phyloP scores from a whole-genome alignment of 78 protist genomes.

The Andalucia godoyi region DNA sequence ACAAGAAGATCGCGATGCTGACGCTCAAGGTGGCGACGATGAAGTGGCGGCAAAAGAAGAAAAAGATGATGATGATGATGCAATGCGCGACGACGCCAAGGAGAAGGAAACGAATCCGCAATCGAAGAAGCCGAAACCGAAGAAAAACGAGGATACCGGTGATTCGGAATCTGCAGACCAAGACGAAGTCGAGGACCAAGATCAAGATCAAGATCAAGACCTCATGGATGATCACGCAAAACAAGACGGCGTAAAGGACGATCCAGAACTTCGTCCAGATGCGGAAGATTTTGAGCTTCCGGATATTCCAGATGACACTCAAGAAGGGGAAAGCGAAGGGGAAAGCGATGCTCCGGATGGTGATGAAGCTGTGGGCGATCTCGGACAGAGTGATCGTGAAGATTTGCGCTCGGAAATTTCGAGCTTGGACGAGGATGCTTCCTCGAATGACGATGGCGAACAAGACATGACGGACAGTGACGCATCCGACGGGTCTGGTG shows the following conservation, averaged over 20 bases:
- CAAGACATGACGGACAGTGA: too few species aligned
- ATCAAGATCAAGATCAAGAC: constrained; percentile 2
- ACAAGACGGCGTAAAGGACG: constrained; percentile 1
- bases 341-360: constrained; percentile 14
- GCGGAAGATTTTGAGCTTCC: neutral
- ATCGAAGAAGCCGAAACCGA: too few species aligned
- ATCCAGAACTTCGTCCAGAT: constrained; percentile 16
- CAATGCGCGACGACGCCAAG: neutral
- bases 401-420: too few species aligned
- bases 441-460: too few species aligned
- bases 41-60: neutral
- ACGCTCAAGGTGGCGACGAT: neutral
- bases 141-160: constrained; percentile 12
- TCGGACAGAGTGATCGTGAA: too few species aligned
- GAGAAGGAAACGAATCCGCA: too few species aligned
- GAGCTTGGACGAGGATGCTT: too few species aligned
- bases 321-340: constrained; percentile 31
- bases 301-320: constrained; percentile 4
- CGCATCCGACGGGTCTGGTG: too few species aligned
- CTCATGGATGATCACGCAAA: neutral
- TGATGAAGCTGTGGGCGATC: too few species aligned
- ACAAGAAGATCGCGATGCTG: neutral
- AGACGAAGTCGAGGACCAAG: constrained; percentile 15
- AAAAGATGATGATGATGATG: neutral
- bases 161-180: neutral